A percentile compares a stretch with the other conserved stretches of the same genome.
Conservation (phyloP, 2,329 filamentous ascomycete species). For the Botrytis tulipae region DNA sequence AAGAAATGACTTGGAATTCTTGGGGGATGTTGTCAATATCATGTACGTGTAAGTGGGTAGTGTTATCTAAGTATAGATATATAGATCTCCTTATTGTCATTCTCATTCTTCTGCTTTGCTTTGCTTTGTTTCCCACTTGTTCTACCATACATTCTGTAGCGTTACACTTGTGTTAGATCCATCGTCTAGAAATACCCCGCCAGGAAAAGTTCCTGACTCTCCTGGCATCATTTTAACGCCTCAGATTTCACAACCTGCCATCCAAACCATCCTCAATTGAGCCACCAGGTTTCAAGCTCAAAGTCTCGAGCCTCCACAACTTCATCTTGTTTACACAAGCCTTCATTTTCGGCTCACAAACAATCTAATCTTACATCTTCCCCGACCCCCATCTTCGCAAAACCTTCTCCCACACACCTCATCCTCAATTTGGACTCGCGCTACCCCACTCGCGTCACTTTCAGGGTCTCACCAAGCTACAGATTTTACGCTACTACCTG, state of each 20-base stretch:
- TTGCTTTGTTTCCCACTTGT: neutral
- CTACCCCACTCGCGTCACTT: neutral
- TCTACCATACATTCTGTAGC: neutral
- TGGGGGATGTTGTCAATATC: neutral
- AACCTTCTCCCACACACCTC: neutral
- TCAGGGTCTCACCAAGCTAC: conserved; percentile 4
- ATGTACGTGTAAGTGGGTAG: neutral
- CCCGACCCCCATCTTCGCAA: neutral
- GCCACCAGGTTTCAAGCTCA: conserved; percentile 4
- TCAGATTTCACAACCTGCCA: neutral
- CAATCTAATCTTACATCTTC: neutral
- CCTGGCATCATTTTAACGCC: neutral
- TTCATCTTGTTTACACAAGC: neutral
- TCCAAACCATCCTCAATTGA: neutral
- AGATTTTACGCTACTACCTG: neutral
- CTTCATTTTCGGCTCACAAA: neutral
- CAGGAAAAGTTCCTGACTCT: neutral
- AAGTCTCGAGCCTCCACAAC: conserved; percentile 3
- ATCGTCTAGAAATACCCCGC: conserved; percentile 8
- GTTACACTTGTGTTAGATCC: neutral
- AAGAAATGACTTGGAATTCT: neutral
- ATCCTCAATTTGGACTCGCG: conserved; percentile 7
- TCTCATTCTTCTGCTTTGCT: neutral
- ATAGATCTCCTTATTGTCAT: neutral
- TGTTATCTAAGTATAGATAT: neutral